These are phyloP conservation scores for Trichoderma lentiforme DNA, from an alignment of 2,329 filamentous ascomycete species.

Conservation along the genomic window DNA sequence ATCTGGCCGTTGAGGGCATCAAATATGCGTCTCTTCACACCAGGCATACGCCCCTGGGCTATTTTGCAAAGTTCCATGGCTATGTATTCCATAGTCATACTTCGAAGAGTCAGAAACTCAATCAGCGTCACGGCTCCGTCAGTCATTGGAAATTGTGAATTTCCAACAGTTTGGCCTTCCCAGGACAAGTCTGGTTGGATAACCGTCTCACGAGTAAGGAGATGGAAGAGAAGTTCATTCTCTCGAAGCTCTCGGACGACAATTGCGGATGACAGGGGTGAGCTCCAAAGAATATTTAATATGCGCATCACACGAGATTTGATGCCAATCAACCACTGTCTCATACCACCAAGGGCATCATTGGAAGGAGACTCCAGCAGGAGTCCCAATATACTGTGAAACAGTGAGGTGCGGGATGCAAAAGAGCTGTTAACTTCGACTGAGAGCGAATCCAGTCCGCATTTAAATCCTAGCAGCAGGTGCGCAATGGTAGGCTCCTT, in stretches of 20 bases:
- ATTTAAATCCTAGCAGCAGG: conserved; percentile 82
- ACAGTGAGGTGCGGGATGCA: conserved; percentile 68
- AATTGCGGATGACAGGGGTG: conserved; percentile 70
- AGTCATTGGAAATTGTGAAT: conserved; percentile 65
- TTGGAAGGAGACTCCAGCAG: conserved; percentile 65
- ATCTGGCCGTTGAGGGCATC: conserved; percentile 77
- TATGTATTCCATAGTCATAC: conserved; percentile 78
- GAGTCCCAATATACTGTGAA: conserved; percentile 77
- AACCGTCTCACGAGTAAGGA: conserved; percentile 69
- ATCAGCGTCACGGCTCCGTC: conserved; percentile 66
- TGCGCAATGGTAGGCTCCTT: conserved; percentile 85
- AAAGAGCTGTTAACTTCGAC: conserved; percentile 69
- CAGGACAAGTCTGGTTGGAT: conserved; percentile 68
- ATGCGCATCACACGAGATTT: conserved; percentile 70
- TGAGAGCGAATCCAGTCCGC: conserved; percentile 66
- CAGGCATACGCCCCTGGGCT: conserved; percentile 65
- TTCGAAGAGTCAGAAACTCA: conserved; percentile 74
- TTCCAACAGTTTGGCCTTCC: conserved; percentile 62
- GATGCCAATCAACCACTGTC: conserved; percentile 65
- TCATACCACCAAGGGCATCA: conserved; percentile 56
- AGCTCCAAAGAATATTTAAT: conserved; percentile 78
- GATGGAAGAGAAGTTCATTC: conserved; percentile 74
- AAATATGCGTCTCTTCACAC: conserved; percentile 65
- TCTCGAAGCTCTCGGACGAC: conserved; percentile 76
- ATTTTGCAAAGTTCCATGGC: conserved; percentile 79